These are phyloP conservation scores for Taphrina communis DNA, from an alignment of 1,139 yeast species.

Conservation along the genomic window DNA sequence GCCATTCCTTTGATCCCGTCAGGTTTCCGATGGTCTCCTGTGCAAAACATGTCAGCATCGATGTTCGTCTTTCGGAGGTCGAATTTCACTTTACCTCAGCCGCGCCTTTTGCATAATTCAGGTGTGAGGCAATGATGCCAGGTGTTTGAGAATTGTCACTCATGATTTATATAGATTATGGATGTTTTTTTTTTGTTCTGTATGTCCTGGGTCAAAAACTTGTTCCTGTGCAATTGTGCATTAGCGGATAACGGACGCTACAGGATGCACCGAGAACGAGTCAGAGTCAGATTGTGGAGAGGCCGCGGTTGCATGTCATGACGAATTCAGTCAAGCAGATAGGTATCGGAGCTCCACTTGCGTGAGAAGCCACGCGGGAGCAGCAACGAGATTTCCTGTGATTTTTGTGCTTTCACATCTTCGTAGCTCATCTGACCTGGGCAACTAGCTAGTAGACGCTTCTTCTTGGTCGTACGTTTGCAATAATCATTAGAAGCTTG, in stretches of 20 bases:
- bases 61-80: too few relatives aligned
- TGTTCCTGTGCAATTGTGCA: too few relatives aligned
- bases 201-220: too few relatives aligned
- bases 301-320: neutral
- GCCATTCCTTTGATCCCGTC: conserved; percentile 40
- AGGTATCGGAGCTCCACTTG: neutral
- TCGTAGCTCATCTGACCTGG: too few relatives aligned
- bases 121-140: conserved; percentile 35
- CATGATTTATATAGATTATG: neutral
- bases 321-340: neutral
- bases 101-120: conserved; percentile 37
- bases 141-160: conserved; percentile 26
- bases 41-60: neutral
- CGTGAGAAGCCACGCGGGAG: conserved; percentile 1
- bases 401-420: too few relatives aligned
- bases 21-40: conserved; percentile 41
- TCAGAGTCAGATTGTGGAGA: conserved; percentile 1
- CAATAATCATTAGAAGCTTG: neutral
- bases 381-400: neutral
- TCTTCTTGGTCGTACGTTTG: neutral
- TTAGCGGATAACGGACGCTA: neutral
- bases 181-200: too few relatives aligned
- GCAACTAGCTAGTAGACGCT: too few relatives aligned
- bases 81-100: conserved; percentile 18
- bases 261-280: neutral